Evolutionary conservation across 345 rosid genomes (phyloP).

Genomic region (Conringia planisiliqua): DNA sequence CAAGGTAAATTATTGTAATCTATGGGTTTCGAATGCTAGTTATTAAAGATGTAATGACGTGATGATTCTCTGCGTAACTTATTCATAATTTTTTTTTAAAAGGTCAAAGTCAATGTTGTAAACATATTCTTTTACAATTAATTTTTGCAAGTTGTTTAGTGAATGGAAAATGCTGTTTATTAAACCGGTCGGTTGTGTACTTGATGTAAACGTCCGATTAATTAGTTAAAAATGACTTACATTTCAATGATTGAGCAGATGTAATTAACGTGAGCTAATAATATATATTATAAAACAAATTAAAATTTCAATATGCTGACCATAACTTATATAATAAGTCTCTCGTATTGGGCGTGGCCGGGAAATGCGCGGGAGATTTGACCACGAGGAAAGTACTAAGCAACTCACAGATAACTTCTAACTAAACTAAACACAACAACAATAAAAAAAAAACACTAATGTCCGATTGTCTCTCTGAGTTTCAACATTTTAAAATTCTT

Average conservation of each 20-base stretch:
- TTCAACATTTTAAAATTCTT: not conserved
- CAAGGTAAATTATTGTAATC: too few species aligned
- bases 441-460: too few species aligned
- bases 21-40: not conserved
- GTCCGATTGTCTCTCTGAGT: not conserved
- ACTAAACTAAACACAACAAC: not conserved
- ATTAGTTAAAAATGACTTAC: not conserved
- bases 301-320: not conserved
- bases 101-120: not conserved
- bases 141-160: not conserved
- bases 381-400: constrained; percentile 5
- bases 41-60: not conserved
- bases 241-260: not conserved
- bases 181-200: not conserved
- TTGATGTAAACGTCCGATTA: not conserved
- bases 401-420: not conserved
- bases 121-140: not conserved
- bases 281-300: not conserved
- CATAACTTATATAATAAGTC: not conserved
- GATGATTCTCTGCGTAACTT: not conserved
- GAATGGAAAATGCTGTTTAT: not conserved
- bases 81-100: not conserved
- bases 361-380: constrained; percentile 22
- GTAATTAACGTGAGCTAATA: not conserved
- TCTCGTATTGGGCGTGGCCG: constrained; percentile 1